Base-by-base conservation (phyloP, 2,329 filamentous ascomycete species). In the Neonectria punicea region DNA sequence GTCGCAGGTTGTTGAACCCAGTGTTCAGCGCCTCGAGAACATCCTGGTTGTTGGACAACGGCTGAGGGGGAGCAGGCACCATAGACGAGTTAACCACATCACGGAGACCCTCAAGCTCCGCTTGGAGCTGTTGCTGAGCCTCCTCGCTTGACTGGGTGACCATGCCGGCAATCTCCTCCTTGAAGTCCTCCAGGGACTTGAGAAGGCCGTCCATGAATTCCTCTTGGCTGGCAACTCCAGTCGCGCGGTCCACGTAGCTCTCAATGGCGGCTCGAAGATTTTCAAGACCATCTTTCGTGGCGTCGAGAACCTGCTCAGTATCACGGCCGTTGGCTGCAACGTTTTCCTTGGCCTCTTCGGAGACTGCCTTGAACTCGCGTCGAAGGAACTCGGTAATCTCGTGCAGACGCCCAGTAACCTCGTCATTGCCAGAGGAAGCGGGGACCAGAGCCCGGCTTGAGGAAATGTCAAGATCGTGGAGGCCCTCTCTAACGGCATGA, bases 261-360 rank as follows among this genome's bases (percentile, higher is more conserved):
- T 97, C 93, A 59, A 98, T 92, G 63, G 97, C 92, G 13, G 84
- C 81, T 11, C 93, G 90, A 7, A 98, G 86, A 70, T 88, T 90
- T 70, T 97, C 93, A 14, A 97, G 85, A 0, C 94, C 94, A 75
- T 97, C 93, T 71, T 93, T 95, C 47, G 97, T 90, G 1, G 93
- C 92, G 77, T 96, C 93, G 5, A 98, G 84, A 13, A 97, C 90
- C 77, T 97, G 93, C 77, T 97, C 94, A 0, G 93, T 95, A 75
- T 96, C 93, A 63, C 90, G 87, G 44, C 92, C 93, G 71, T 90
- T 93, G 67, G 92, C 90, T 3, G 92, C 89, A 20, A 93, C 90
- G 70, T 93, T 95, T 72, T 95, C 88, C 77, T 94, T 94, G 11
- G 87, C 85, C 72, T 90, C 88, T 30, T 89, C 85, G 0, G 88